Conservation (phyloP, 208 protist genomes). For the Tritrichomonas foetus region DNA sequence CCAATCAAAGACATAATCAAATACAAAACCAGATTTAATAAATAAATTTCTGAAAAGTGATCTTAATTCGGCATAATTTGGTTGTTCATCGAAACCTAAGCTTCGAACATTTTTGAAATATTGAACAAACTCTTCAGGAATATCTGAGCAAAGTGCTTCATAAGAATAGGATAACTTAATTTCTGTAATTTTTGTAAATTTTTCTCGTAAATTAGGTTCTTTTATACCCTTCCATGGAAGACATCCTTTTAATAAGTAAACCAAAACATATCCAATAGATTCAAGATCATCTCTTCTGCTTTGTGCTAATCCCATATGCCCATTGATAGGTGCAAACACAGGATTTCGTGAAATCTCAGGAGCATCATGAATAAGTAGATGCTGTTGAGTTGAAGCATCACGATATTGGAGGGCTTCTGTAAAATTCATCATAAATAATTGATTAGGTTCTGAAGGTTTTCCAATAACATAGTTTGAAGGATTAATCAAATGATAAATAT, state of each 20-base stretch:
- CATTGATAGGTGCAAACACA: constrained; percentile 97
- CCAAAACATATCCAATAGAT: constrained; percentile 92
- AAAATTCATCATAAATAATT: constrained; percentile 49
- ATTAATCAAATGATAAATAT: constrained; percentile 88
- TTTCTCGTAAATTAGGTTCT: constrained; percentile 87
- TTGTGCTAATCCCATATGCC: constrained; percentile 95
- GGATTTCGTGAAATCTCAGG: constrained; percentile 77
- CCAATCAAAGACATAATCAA: background rate
- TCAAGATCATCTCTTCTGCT: constrained; percentile 68
- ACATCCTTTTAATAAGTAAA: constrained; percentile 95
- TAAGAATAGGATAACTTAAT: constrained; percentile 87
- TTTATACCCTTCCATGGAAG: constrained; percentile 96
- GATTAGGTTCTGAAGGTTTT: constrained; percentile 69
- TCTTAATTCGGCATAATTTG: background rate
- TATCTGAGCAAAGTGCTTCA: constrained; percentile 82
- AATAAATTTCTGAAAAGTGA: background rate
- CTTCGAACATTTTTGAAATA: background rate
- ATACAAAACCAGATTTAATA: background rate
- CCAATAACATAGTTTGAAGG: constrained; percentile 98
- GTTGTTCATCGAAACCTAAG: background rate
- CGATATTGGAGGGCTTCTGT: constrained; percentile 95
- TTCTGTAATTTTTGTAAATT: constrained; percentile 95
- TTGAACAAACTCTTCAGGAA: constrained; percentile 42
- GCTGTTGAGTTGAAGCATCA: constrained; percentile 90
- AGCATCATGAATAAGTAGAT: constrained; percentile 87